Percentiles rank a stretch among this genome's conserved stretches.
These are phyloP conservation scores for Coemansia sp. DNA, from an alignment of 192 early-diverging fungal genomes.

Conservation along the genomic window DNA sequence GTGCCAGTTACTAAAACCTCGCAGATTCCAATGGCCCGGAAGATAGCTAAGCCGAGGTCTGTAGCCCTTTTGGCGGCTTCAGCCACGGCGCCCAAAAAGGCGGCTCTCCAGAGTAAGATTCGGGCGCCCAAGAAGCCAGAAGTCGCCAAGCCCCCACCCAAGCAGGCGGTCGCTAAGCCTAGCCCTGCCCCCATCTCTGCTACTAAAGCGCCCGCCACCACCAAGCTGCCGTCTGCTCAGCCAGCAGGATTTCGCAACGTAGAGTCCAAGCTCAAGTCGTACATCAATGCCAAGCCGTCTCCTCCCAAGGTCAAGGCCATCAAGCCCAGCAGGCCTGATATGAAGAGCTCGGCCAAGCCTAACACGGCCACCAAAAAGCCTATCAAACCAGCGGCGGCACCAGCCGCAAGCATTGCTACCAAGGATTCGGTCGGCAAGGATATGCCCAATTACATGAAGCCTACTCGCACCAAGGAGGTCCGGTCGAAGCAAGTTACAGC, in stretches of 20 bases:
- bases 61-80: not conserved
- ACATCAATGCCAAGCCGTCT: slow-evolving; percentile 32
- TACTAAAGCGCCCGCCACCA: not conserved
- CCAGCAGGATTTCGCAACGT: slow-evolving; percentile 24
- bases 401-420: not conserved
- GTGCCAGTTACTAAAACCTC: not conserved
- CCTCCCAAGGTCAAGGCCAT: slow-evolving; percentile 20
- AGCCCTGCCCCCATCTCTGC: not conserved
- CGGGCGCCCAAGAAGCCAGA: slow-evolving; percentile 1
- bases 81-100: not conserved
- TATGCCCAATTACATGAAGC: slow-evolving; percentile 40
- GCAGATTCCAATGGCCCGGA: slow-evolving; percentile 13
- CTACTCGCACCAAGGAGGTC: slow-evolving; percentile 36
- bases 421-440: slow-evolving; percentile 6
- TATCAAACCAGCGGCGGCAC: not conserved
- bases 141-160: not conserved
- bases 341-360: slow-evolving; percentile 3
- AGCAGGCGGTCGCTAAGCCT: not conserved
- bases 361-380: not conserved
- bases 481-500: slow-evolving; percentile 16
- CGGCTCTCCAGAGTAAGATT: slow-evolving; percentile 1
- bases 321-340: slow-evolving; percentile 6
- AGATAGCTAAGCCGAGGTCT: not conserved
- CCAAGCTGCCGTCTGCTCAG: not conserved
- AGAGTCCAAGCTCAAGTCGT: slow-evolving; percentile 50